phyloP scores from a whole-genome alignment of 192 early-diverging fungal species.

The Cetraspora pellucida region DNA sequence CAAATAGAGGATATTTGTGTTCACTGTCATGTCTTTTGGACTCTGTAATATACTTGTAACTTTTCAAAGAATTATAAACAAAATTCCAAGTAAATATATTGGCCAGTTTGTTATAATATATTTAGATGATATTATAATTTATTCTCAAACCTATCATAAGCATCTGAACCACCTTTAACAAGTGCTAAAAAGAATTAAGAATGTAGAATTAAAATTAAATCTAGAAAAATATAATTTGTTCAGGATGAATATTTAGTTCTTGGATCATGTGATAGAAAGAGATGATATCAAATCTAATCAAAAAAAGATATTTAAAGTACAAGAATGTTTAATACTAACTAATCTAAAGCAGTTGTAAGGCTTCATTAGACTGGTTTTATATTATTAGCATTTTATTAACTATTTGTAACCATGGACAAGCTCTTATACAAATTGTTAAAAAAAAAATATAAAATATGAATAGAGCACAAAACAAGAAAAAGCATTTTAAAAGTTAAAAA shows the following conservation, averaged over 20 bases:
- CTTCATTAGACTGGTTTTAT: not conserved
- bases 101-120: slow-evolving; percentile 39
- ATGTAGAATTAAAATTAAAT: not conserved
- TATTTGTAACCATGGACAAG: not conserved
- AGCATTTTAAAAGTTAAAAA: not conserved
- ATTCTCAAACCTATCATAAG: slow-evolving; percentile 37
- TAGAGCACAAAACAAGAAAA: not conserved
- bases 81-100: slow-evolving; percentile 35
- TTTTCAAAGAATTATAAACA: slow-evolving; percentile 47
- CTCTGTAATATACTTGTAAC: slow-evolving; percentile 46
- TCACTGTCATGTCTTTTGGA: slow-evolving; percentile 42
- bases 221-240: not conserved
- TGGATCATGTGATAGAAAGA: not conserved
- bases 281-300: not conserved
- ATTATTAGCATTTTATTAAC: not conserved
- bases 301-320: not conserved
- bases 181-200: not conserved
- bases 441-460: slow-evolving; percentile 4
- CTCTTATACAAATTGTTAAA: not conserved
- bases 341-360: not conserved
- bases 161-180: slow-evolving; percentile 33
- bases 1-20: slow-evolving; percentile 40
- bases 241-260: not conserved
- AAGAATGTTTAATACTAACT: not conserved
- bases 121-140: slow-evolving; percentile 50